These are phyloP conservation scores for Solanum stenotomum DNA, from an alignment of 257 asterid genomes.

Conservation along the genomic window DNA sequence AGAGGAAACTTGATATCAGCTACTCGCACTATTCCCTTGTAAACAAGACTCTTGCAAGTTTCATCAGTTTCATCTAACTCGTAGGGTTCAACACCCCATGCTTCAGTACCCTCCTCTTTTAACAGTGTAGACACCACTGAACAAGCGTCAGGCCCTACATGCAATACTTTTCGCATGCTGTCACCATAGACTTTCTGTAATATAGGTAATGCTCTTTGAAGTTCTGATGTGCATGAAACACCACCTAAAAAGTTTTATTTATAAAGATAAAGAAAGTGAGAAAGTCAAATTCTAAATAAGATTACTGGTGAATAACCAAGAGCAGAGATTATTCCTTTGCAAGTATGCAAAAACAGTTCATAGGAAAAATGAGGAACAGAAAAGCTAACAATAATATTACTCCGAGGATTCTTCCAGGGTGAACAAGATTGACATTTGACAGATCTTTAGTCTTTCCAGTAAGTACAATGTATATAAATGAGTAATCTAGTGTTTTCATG, in stretches of 20 bases:
- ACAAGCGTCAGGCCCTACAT: not conserved
- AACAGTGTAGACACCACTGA: not conserved
- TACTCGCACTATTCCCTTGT: not conserved
- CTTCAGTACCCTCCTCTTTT: not conserved
- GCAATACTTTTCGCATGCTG: not conserved
- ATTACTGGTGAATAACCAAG: not conserved
- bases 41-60: not conserved
- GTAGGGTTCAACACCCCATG: not conserved
- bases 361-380: not conserved
- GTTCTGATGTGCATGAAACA: not conserved
- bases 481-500: not conserved
- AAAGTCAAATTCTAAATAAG: not conserved
- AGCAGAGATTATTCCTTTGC: not conserved
- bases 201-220: not conserved
- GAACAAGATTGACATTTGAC: not conserved
- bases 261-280: not conserved
- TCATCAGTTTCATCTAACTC: not conserved
- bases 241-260: not conserved
- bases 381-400: not conserved
- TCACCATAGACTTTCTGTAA: not conserved
- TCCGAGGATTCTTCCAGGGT: not conserved
- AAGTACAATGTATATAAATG: not conserved
- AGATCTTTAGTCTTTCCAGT: not conserved
- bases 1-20: not conserved
- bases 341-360: not conserved